Evolutionary conservation across 306 rosid genomes (phyloP).

Genomic region (Sphenostylis stenocarpa): DNA sequence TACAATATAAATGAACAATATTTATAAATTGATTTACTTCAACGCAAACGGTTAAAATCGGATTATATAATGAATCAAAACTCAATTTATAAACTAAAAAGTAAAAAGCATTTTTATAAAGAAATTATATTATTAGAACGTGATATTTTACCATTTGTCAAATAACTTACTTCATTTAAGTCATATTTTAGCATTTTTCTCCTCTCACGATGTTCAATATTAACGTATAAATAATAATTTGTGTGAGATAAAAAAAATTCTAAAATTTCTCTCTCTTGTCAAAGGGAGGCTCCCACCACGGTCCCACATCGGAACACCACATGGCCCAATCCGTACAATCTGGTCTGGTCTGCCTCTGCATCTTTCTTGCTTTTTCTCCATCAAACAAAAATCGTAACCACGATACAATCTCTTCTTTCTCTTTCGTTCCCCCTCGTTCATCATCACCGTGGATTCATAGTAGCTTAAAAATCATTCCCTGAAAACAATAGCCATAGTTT

Average conservation of each 20-base stretch:
- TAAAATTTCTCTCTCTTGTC: background rate
- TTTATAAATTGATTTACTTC: too few relatives aligned
- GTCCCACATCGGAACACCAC: background rate
- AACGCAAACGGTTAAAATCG: too few relatives aligned
- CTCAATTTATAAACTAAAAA: too few relatives aligned
- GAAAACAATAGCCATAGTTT: background rate
- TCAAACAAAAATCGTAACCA: background rate
- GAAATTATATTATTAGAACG: too few relatives aligned
- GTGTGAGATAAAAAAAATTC: background rate
- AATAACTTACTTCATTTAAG: too few relatives aligned
- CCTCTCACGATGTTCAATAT: too few relatives aligned
- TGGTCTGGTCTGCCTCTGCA: conserved; percentile 18
- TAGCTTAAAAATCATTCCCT: background rate
- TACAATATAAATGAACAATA: too few relatives aligned
- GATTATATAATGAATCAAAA: too few relatives aligned
- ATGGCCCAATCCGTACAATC: conserved; percentile 38
- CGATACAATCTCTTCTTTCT: background rate
- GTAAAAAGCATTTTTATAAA: too few relatives aligned
- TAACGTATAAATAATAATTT: too few relatives aligned
- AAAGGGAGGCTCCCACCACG: background rate
- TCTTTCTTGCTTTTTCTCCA: background rate
- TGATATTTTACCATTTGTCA: too few relatives aligned
- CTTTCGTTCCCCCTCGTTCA: background rate
- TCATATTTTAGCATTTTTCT: too few relatives aligned
- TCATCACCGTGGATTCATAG: background rate